phyloP scores from a whole-genome alignment of 1,139 yeast genomes.

The Sugiyamaella xylanicola region DNA sequence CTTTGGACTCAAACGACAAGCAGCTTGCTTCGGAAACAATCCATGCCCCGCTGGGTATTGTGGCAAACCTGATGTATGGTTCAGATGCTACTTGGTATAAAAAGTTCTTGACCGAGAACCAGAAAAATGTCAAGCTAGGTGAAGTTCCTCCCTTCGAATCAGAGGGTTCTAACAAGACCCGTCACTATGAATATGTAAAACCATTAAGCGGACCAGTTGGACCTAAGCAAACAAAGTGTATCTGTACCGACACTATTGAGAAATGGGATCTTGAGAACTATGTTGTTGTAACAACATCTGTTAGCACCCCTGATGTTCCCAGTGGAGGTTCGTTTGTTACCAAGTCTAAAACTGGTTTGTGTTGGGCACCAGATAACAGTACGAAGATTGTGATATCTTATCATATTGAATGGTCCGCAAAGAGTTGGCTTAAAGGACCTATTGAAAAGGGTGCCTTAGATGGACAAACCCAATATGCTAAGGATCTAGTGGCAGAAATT shows the following conservation, averaged over 20 bases:
- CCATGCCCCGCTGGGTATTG: constrained; percentile 80
- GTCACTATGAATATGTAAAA: constrained; percentile 73
- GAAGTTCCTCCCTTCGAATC: constrained; percentile 55
- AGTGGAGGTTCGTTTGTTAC: constrained; percentile 83
- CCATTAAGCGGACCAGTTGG: constrained; percentile 86
- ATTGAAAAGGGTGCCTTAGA: constrained; percentile 90
- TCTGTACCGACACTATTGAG: constrained; percentile 70
- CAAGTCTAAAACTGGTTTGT: constrained; percentile 60
- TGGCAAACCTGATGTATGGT: constrained; percentile 72
- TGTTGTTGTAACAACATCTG: constrained; percentile 63
- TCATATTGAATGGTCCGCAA: constrained; percentile 86
- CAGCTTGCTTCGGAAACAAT: constrained; percentile 62
- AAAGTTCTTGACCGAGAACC: constrained; percentile 58
- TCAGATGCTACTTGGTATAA: constrained; percentile 61
- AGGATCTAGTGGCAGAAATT: constrained; percentile 59
- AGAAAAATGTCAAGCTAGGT: constrained; percentile 70
- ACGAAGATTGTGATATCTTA: constrained; percentile 69
- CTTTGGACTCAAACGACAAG: constrained; percentile 60
- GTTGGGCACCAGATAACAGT: constrained; percentile 75
- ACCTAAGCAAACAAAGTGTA: constrained; percentile 90
- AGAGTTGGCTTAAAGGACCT: constrained; percentile 88
- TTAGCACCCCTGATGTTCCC: constrained; percentile 93
- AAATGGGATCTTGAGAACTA: constrained; percentile 60
- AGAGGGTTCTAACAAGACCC: constrained; percentile 44
- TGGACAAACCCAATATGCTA: constrained; percentile 79